These are phyloP conservation scores for Suillus subaureus DNA, from an alignment of 768 basidiomycete species.

Conservation along the genomic window DNA sequence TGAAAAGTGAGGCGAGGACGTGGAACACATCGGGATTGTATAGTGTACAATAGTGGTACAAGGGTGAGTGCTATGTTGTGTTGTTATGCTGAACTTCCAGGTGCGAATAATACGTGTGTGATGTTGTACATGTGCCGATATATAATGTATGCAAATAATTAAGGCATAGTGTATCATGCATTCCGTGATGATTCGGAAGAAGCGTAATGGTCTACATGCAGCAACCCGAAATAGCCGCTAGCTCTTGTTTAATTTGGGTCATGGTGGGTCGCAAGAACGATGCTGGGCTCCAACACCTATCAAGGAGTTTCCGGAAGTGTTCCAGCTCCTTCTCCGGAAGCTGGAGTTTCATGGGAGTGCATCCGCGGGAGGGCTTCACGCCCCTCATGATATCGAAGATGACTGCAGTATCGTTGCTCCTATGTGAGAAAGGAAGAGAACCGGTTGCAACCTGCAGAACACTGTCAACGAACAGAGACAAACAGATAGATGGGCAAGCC, in stretches of 20 bases:
- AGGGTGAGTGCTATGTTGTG: not conserved
- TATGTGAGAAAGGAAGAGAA: conserved; percentile 51
- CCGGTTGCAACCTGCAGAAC: conserved; percentile 50
- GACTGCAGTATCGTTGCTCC: conserved; percentile 58
- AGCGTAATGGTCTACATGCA: conserved; percentile 2
- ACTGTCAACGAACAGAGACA: not conserved
- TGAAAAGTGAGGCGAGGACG: conserved; percentile 3
- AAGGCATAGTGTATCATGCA: conserved; percentile 8
- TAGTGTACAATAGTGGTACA: conserved; percentile 13
- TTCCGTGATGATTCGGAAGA: not conserved
- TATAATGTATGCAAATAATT: conserved; percentile 7
- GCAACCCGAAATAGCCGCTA: conserved; percentile 15
- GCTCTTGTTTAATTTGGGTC: conserved; percentile 33
- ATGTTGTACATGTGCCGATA: conserved; percentile 1
- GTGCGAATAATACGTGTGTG: not conserved
- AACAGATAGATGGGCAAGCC: conserved; percentile 3
- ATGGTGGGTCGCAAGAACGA: conserved; percentile 44
- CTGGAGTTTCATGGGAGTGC: conserved; percentile 21
- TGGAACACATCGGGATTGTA: conserved; percentile 11
- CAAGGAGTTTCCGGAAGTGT: conserved; percentile 46
- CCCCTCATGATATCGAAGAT: conserved; percentile 57
- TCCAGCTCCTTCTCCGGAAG: conserved; percentile 27
- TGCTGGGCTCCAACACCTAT: conserved; percentile 48
- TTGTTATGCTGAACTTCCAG: not conserved
- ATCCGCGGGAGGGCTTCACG: conserved; percentile 45